Evolutionary conservation across 495 filamentous ascomycete genomes (phyloP), one percentile per base, ranked within the genome.

Genomic region (Paragyromitra xinjiangensis): DNA sequence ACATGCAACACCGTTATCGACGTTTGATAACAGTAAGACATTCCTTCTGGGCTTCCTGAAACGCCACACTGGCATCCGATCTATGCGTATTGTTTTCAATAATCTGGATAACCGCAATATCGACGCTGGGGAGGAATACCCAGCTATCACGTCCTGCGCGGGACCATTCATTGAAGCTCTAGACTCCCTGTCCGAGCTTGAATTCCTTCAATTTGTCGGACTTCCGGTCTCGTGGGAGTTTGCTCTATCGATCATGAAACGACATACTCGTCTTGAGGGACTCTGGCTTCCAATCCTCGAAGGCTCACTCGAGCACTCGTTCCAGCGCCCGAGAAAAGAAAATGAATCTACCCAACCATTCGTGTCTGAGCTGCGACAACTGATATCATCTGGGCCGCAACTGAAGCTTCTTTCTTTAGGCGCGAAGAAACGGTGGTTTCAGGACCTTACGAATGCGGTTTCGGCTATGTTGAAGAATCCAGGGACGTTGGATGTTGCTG

Each of bases 251-350:
- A 65, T 77, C 8, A 37, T 64, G 26, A 77, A 77, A 14, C 68
- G 64, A 14, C 74, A 77, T 48, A 61, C 74, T 48, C 51, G 19
- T 14, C 74, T 77, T 55, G 40, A 61, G 16, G 74, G 69, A 11
- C 74, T 77, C 61, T 77, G 74, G 74, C n/a, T 77, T 2, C 74
- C 74, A 34, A 73, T 77, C 45, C 34, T 40, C 37, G 51, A 66
- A 16, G 53, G 34, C 2, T 77, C 74, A 42, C 69, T 77, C 16
- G 69, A 77, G 29, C 40, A 73, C 9, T 65, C 74, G 1, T 73
- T 66, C 22, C 59, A 59, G 22, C 44, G 53, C 6, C 44, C 51
- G 44, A 50, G 22, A 40, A 14, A 22, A 24, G 61, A 66, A 29
- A 56, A 39, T 19, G 44, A 64, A 22, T 61, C 61, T 26, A 3